Evolutionary conservation across 768 basidiomycete species (phyloP).

Genomic region (Leccinum disarticulatum): DNA sequence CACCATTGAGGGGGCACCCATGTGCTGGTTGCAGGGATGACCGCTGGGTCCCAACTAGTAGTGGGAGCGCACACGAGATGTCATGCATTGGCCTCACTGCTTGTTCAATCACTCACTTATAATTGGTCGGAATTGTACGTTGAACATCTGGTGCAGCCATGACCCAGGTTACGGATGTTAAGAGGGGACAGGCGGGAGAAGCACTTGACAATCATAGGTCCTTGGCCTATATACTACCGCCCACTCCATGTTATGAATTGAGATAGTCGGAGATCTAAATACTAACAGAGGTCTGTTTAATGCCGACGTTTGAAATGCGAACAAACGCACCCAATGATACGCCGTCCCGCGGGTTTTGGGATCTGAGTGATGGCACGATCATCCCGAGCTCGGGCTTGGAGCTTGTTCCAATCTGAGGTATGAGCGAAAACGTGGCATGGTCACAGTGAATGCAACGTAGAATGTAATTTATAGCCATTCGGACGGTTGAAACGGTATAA

Average conservation of each 20-base stretch:
- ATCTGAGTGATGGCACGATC: not conserved
- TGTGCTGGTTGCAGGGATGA: constrained; percentile 23
- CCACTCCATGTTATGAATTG: not conserved
- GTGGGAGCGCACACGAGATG: not conserved
- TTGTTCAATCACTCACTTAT: constrained; percentile 13
- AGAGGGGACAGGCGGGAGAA: not conserved
- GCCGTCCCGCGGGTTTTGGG: not conserved
- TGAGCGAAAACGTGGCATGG: not conserved
- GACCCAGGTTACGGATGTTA: not conserved
- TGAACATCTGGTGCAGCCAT: constrained; percentile 29
- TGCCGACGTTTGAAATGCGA: not conserved
- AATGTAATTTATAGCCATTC: not conserved
- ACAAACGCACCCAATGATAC: not conserved
- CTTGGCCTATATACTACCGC: not conserved
- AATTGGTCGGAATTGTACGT: constrained; percentile 11
- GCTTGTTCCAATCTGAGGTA: not conserved
- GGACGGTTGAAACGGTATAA: not conserved
- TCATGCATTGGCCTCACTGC: not conserved
- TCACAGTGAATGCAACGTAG: not conserved
- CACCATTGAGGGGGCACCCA: constrained; percentile 31
- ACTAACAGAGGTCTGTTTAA: not conserved
- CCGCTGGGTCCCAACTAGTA: constrained; percentile 26
- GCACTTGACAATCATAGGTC: not conserved
- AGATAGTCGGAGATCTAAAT: not conserved
- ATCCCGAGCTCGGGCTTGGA: not conserved